These are phyloP conservation scores for Debaryomyces udenii DNA, from an alignment of 1,139 yeast species.

Conservation along the genomic window DNA sequence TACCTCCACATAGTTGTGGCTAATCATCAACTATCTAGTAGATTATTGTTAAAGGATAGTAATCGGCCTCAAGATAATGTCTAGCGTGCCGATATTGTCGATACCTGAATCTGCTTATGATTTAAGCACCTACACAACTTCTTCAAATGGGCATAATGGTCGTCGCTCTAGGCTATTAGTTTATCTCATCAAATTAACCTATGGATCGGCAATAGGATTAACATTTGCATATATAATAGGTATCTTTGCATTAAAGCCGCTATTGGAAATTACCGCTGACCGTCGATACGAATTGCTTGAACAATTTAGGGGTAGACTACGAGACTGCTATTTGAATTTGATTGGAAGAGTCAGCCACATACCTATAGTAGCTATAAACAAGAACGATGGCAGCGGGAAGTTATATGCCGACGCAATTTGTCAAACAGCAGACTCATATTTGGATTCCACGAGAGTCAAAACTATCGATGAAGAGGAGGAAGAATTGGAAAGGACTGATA, in stretches of 20 bases:
- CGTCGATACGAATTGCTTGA: constrained; percentile 42
- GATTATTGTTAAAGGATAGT: no score
- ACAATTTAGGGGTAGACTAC: constrained; percentile 32
- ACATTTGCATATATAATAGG: constrained; percentile 37
- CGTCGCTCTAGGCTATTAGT: constrained; percentile 30
- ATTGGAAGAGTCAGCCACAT: constrained; percentile 41
- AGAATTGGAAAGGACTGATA: constrained; percentile 25
- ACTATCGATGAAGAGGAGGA: constrained; percentile 20
- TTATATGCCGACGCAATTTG: constrained; percentile 42
- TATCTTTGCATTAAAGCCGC: constrained; percentile 37
- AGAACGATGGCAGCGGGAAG: constrained; percentile 31
- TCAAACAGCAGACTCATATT: constrained; percentile 38
- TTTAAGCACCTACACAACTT: constrained; percentile 26
- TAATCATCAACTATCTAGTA: no score
- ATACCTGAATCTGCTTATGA: constrained; percentile 50
- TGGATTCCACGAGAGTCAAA: constrained; percentile 14
- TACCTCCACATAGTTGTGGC: no score
- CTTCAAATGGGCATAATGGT: constrained; percentile 12
- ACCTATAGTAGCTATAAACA: constrained; percentile 43
- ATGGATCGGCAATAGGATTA: constrained; percentile 39
- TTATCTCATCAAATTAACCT: constrained; percentile 36
- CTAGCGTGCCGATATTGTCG: constrained; percentile 37
- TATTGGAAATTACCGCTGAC: constrained; percentile 33
- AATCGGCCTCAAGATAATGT: constrained; percentile 4
- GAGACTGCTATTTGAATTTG: constrained; percentile 41